Evolutionary conservation across 345 rosid genomes (phyloP).

Genomic region (Murraya koenigii): DNA sequence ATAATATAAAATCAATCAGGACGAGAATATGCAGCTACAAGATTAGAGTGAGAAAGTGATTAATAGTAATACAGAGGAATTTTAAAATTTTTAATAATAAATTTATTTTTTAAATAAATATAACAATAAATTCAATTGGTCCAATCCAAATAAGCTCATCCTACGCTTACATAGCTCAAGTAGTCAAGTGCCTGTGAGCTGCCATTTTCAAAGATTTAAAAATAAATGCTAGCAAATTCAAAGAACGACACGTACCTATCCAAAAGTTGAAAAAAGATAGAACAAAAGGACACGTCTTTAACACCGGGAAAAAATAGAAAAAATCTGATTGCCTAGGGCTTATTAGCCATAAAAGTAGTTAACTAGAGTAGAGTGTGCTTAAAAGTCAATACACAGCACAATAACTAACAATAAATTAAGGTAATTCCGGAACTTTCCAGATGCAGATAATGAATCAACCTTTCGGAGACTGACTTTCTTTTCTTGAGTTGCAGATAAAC

Average conservation of each 20-base stretch:
- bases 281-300: not conserved
- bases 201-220: too few species aligned
- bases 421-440: conserved; percentile 1
- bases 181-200: too few species aligned
- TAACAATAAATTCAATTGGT: too few species aligned
- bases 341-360: not conserved
- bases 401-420: not conserved
- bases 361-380: not conserved
- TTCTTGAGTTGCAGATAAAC: not conserved
- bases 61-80: too few species aligned
- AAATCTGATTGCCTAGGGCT: not conserved
- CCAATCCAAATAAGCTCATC: too few species aligned
- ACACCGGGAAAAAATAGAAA: not conserved
- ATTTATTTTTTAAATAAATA: too few species aligned
- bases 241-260: not conserved
- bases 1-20: too few species aligned
- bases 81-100: too few species aligned
- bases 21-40: too few species aligned
- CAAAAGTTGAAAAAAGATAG: too few species aligned
- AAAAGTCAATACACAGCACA: not conserved
- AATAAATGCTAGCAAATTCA: not conserved
- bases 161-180: too few species aligned
- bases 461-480: not conserved
- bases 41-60: too few species aligned
- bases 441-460: not conserved